Evolutionary conservation across 305 asterid species (phyloP).

Genomic region (Fraxinus xanthoxyloides): DNA sequence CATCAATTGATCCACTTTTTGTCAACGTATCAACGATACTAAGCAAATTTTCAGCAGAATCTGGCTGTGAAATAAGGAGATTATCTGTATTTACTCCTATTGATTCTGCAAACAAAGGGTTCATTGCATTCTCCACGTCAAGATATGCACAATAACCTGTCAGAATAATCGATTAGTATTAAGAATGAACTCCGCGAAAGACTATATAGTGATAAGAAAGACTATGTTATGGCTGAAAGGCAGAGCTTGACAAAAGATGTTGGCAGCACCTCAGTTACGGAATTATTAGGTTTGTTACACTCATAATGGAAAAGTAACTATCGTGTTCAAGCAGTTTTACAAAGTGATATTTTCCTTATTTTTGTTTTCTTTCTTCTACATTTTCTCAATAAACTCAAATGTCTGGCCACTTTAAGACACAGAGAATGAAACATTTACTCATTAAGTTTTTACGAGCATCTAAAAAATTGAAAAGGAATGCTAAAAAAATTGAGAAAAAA

Average conservation of each 20-base stretch:
- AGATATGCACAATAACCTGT: conserved; percentile 94
- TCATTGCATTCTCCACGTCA: conserved; percentile 90
- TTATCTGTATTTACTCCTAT: conserved; percentile 72
- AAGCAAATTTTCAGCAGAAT: conserved; percentile 90
- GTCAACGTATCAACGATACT: conserved; percentile 90
- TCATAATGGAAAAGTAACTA: background rate
- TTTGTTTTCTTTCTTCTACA: background rate
- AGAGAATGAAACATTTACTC: background rate
- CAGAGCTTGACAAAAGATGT: background rate
- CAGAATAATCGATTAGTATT: conserved; percentile 21
- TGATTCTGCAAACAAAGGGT: conserved; percentile 77
- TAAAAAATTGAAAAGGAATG: background rate
- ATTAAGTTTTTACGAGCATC: background rate
- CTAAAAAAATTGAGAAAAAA: background rate
- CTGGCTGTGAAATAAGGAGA: conserved; percentile 93
- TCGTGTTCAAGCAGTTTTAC: background rate
- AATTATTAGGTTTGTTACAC: background rate
- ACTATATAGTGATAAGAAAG: background rate
- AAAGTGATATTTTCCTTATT: background rate
- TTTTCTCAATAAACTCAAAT: background rate
- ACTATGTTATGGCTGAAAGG: background rate
- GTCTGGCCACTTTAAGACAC: background rate
- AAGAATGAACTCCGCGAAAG: conserved; percentile 1
- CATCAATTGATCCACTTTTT: conserved; percentile 79
- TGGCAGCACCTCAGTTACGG: background rate